phyloP scores from a whole-genome alignment of 495 filamentous ascomycete species.

The Podospora bellae-mahoneyi region DNA sequence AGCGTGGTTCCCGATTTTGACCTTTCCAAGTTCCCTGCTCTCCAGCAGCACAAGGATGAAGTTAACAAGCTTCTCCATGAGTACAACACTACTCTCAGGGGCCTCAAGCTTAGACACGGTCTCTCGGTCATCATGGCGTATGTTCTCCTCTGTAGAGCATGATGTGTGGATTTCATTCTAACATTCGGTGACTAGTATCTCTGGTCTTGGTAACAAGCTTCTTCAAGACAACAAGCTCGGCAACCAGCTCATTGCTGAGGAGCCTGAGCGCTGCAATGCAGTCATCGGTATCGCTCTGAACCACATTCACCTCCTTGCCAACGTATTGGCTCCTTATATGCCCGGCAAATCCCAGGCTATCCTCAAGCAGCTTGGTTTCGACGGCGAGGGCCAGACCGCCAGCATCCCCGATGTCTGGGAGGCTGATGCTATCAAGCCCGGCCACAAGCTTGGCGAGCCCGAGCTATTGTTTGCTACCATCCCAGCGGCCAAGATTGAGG shows the following conservation, averaged over 20 bases:
- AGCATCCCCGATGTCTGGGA: constrained; percentile 72
- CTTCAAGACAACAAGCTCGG: constrained; percentile 73
- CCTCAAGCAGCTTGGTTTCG: constrained; percentile 58
- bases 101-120: constrained; percentile 71
- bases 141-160: constrained; percentile 10
- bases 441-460: constrained; percentile 79
- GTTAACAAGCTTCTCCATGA: constrained; percentile 61
- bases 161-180: neutral
- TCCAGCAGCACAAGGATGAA: constrained; percentile 50
- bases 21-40: constrained; percentile 26
- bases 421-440: constrained; percentile 56
- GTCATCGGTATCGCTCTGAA: constrained; percentile 82
- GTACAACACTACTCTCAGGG: constrained; percentile 71
- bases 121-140: constrained; percentile 61
- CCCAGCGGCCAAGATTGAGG: constrained; percentile 57
- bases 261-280: constrained; percentile 69
- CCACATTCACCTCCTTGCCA: constrained; percentile 74
- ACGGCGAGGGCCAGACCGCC: constrained; percentile 31
- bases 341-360: constrained; percentile 75
- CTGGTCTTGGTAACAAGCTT: constrained; percentile 68
- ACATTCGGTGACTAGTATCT: constrained; percentile 50
- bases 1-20: constrained; percentile 67
- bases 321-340: constrained; percentile 77
- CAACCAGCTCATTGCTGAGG: constrained; percentile 57
- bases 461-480: constrained; percentile 73